These are phyloP conservation scores for Priceomyces melissophilus DNA, from an alignment of 805 yeast genomes.

Conservation along the genomic window DNA sequence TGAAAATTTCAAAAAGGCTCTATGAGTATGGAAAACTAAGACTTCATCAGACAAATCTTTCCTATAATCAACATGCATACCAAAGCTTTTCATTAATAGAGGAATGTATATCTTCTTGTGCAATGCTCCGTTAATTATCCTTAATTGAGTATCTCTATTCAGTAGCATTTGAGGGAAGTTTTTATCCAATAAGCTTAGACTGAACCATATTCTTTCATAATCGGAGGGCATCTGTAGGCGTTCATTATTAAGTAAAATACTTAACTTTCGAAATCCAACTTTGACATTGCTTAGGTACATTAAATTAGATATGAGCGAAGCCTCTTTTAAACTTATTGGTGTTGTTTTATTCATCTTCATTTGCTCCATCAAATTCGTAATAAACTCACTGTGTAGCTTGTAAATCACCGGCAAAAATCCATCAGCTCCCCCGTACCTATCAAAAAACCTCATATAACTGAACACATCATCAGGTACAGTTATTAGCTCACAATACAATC, in stretches of 20 bases:
- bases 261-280: slow-evolving; percentile 11
- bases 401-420: slow-evolving; percentile 14
- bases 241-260: background rate
- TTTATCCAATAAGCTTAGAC: slow-evolving; percentile 15
- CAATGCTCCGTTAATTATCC: slow-evolving; percentile 5
- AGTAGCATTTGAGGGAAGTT: slow-evolving; percentile 9
- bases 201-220: slow-evolving; percentile 18
- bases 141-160: slow-evolving; percentile 7
- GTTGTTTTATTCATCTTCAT: background rate
- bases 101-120: slow-evolving; percentile 7
- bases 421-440: slow-evolving; percentile 5
- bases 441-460: background rate
- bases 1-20: too few species aligned
- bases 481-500: background rate
- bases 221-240: background rate
- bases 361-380: slow-evolving; percentile 4
- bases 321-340: background rate
- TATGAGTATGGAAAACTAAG: slow-evolving; percentile 4
- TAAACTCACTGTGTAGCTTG: slow-evolving; percentile 1
- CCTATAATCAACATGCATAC: background rate
- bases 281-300: slow-evolving; percentile 13
- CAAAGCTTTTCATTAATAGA: slow-evolving; percentile 5
- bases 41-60: background rate
- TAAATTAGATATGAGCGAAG: slow-evolving; percentile 11
- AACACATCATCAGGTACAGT: background rate